Conservation (phyloP, 2,329 filamentous ascomycete genomes). For the Fusarium nygamai region DNA sequence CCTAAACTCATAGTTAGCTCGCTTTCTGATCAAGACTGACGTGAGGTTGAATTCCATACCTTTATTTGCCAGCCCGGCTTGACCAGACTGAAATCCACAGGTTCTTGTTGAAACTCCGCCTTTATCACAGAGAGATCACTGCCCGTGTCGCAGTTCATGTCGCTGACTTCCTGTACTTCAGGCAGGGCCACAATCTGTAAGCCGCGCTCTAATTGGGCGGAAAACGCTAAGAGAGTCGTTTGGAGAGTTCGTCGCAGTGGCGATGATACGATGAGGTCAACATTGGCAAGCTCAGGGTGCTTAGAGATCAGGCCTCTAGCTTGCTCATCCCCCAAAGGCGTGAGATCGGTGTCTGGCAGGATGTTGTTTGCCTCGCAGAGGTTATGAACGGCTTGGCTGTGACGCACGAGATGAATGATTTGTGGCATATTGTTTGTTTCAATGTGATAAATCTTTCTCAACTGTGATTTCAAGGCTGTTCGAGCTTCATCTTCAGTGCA, state of each 20-base stretch:
- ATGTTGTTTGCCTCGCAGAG: background rate
- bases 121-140: background rate
- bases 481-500: rapidly evolving
- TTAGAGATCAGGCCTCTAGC: background rate
- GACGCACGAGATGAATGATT: background rate
- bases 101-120: background rate
- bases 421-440: background rate
- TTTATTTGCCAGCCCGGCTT: background rate
- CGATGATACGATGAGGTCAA: background rate
- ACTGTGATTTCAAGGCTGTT: rapidly evolving
- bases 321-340: background rate
- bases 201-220: background rate
- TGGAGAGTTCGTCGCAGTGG: background rate
- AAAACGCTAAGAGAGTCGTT: background rate
- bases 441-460: rapidly evolving
- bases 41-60: rapidly evolving
- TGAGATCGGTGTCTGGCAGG: background rate
- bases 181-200: background rate
- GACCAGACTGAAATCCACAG: background rate
- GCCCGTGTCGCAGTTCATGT: background rate
- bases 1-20: background rate
- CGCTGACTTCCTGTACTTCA: background rate
- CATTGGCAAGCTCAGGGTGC: background rate
- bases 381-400: background rate
- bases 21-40: rapidly evolving